phyloP scores from a whole-genome alignment of 257 asterid species.

The Nicotiana noctiflora region DNA sequence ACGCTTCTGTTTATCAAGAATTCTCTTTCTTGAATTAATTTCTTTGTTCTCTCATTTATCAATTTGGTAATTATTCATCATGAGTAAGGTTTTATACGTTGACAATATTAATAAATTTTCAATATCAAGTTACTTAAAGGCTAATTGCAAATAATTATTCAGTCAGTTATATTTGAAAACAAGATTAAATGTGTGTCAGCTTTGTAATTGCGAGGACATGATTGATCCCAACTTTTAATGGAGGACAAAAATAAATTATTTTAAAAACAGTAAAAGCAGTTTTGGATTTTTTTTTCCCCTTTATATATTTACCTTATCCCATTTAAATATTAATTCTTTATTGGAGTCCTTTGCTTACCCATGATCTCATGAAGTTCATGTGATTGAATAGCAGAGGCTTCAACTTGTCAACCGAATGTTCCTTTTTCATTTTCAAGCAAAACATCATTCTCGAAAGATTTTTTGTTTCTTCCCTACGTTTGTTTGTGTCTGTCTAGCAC shows the following conservation, averaged over 20 bases:
- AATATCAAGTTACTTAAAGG: too few species aligned
- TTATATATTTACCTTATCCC: background rate
- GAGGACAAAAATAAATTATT: too few species aligned
- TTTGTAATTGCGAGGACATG: too few species aligned
- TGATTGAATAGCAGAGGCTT: background rate
- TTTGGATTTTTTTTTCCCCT: too few species aligned
- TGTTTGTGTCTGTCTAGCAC: background rate
- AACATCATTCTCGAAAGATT: background rate
- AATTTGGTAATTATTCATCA: background rate
- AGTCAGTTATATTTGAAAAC: too few species aligned
- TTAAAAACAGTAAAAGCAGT: too few species aligned
- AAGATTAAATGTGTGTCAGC: too few species aligned
- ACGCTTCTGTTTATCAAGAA: slow-evolving; percentile 11
- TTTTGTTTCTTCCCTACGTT: slow-evolving; percentile 6
- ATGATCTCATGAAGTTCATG: slow-evolving; percentile 12
- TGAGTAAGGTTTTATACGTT: background rate
- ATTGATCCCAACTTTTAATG: too few species aligned
- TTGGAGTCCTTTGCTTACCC: slow-evolving; percentile 14
- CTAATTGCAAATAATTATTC: too few species aligned
- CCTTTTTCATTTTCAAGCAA: background rate
- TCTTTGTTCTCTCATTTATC: slow-evolving; percentile 18
- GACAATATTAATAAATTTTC: background rate
- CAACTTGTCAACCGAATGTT: background rate
- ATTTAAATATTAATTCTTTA: slow-evolving; percentile 19
- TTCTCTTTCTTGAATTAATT: background rate